Percentiles rank a stretch among this genome's conserved stretches.
Evolutionary conservation across 2,329 filamentous ascomycete genomes (phyloP).

Genomic region (Lasiodiplodia sp.): DNA sequence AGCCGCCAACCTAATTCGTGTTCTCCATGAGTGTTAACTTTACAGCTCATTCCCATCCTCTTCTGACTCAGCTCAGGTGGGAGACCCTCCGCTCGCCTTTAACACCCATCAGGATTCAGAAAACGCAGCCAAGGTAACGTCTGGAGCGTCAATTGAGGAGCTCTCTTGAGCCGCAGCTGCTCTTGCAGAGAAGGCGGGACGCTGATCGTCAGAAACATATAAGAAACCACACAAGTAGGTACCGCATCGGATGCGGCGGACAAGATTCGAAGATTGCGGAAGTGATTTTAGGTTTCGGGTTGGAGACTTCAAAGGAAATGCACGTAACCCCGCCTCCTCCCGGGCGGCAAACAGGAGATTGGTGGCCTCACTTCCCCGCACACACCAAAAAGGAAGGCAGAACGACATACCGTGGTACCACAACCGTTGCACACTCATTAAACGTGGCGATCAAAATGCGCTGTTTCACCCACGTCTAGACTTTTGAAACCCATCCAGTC

Average conservation of each 20-base stretch:
- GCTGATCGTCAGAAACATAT: background rate
- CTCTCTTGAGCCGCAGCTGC: background rate
- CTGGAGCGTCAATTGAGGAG: background rate
- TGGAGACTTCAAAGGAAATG: too few species aligned
- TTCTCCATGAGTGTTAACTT: background rate
- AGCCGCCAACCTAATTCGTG: background rate
- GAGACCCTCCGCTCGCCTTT: background rate
- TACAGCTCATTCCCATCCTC: background rate
- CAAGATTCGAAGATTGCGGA: too few species aligned
- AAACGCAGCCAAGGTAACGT: background rate
- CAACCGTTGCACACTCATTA: background rate
- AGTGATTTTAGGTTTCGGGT: too few species aligned
- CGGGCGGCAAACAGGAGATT: background rate
- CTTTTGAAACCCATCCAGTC: background rate
- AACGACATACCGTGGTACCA: background rate
- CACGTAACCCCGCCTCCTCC: too few species aligned
- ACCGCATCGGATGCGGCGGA: background rate
- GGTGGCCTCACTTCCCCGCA: slow-evolving; percentile 7
- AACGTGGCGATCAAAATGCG: slow-evolving; percentile 1
- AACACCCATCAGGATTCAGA: background rate
- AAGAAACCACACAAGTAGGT: background rate
- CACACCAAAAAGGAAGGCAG: slow-evolving; percentile 10
- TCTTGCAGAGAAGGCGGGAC: background rate
- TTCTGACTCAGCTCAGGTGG: background rate
- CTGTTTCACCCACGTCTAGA: background rate